These are phyloP conservation scores for Ganoderma sinense DNA, from an alignment of 1,284 basidiomycete genomes.

Conservation along the genomic window DNA sequence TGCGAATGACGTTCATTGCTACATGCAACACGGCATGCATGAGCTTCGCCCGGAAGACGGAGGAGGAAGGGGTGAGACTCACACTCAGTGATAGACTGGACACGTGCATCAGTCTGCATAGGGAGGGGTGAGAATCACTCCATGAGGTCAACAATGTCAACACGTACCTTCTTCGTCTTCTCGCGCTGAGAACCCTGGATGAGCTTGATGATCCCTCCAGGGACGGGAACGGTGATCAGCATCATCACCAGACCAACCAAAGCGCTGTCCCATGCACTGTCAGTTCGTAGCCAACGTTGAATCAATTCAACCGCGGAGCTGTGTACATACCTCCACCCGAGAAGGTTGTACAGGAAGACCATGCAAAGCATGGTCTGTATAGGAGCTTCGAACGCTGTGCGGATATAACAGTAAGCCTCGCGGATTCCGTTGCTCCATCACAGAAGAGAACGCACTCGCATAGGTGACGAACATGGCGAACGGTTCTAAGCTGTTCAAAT, in stretches of 20 bases:
- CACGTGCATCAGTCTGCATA: slow-evolving; percentile 53
- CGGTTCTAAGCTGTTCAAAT: slow-evolving; percentile 19
- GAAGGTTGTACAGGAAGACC: slow-evolving; percentile 51
- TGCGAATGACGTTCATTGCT: slow-evolving; percentile 52
- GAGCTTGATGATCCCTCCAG: slow-evolving; percentile 44
- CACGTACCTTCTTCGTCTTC: slow-evolving; percentile 42
- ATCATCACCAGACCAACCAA: slow-evolving; percentile 63
- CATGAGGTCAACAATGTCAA: background rate
- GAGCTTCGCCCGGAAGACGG: slow-evolving; percentile 5
- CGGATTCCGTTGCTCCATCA: background rate
- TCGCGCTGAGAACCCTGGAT: slow-evolving; percentile 41
- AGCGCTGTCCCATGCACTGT: slow-evolving; percentile 38
- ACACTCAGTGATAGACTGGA: slow-evolving; percentile 59
- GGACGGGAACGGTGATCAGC: slow-evolving; percentile 58
- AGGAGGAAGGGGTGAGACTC: slow-evolving; percentile 18
- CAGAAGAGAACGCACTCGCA: slow-evolving; percentile 8
- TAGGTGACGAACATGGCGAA: slow-evolving; percentile 11
- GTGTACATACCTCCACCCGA: slow-evolving; percentile 52
- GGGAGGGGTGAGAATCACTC: slow-evolving; percentile 34
- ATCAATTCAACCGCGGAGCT: background rate
- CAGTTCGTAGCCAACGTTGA: background rate
- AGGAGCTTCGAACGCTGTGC: slow-evolving; percentile 15
- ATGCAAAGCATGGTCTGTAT: slow-evolving; percentile 46
- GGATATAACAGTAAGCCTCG: background rate
- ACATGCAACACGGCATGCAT: slow-evolving; percentile 11